These are phyloP conservation scores for Saccharomycopsis phalli DNA, from an alignment of 1,139 yeast species.

Conservation along the genomic window DNA sequence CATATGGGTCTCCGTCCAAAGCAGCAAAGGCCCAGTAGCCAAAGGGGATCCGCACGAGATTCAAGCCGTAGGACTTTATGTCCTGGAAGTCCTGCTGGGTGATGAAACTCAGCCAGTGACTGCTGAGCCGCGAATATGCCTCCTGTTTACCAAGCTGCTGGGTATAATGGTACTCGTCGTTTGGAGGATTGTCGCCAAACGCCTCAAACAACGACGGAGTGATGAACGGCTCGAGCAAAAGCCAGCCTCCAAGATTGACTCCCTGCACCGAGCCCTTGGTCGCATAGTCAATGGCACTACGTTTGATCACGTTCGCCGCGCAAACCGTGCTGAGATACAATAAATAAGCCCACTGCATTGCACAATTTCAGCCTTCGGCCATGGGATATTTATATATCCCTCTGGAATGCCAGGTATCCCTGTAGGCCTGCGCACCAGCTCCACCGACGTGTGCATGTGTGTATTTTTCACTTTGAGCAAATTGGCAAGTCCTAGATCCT, in stretches of 20 bases:
- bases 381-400: too few relatives aligned
- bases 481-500: too few relatives aligned
- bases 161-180: constrained; percentile 77
- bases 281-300: constrained; percentile 12
- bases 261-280: constrained; percentile 32
- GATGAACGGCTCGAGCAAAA: constrained; percentile 78
- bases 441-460: too few relatives aligned
- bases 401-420: too few relatives aligned
- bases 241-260: constrained; percentile 90
- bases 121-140: constrained; percentile 42
- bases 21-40: constrained; percentile 92
- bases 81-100: constrained; percentile 61
- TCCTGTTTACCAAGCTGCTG: constrained; percentile 51
- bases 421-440: too few relatives aligned
- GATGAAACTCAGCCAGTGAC: constrained; percentile 78
- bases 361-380: too few relatives aligned
- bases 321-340: neutral
- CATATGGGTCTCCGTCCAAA: constrained; percentile 71
- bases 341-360: neutral
- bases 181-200: constrained; percentile 48
- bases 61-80: constrained; percentile 61
- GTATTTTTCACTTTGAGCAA: too few relatives aligned
- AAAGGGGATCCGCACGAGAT: constrained; percentile 81
- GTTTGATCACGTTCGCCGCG: constrained; percentile 3
- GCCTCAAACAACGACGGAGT: constrained; percentile 72